Conservation (phyloP, 768 basidiomycete species). For the Panellus pusillus region DNA sequence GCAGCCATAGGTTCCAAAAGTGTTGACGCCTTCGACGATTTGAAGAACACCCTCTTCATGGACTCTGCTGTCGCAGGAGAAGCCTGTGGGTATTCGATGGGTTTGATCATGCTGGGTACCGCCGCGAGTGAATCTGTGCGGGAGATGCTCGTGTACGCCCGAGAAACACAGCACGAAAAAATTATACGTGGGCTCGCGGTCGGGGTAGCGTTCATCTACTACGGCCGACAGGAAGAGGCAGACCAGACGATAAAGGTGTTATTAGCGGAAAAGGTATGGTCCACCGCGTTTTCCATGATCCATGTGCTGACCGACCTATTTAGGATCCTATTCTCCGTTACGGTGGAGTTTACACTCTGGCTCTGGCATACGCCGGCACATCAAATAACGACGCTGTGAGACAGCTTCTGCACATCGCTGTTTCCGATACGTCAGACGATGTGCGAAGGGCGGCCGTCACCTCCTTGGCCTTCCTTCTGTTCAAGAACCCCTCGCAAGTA, state of each 20-base stretch:
- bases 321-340: constrained; percentile 97
- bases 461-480: constrained; percentile 91
- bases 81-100: constrained; percentile 96
- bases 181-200: constrained; percentile 95
- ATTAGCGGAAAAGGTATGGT: constrained; percentile 78
- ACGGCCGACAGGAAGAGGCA: constrained; percentile 91
- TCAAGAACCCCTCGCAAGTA: constrained; percentile 95
- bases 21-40: constrained; percentile 85
- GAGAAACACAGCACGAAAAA: constrained; percentile 98
- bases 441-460: constrained; percentile 97
- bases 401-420: constrained; percentile 90
- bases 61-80: constrained; percentile 97
- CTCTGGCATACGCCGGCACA: constrained; percentile 95
- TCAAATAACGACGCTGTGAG: constrained; percentile 93
- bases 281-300: neutral
- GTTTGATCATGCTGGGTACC: constrained; percentile 96
- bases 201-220: constrained; percentile 90
- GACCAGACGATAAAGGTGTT: constrained; percentile 78
- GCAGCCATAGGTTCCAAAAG: constrained; percentile 93
- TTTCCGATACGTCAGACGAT: constrained; percentile 97
- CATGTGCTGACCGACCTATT: constrained; percentile 3
- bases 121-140: constrained; percentile 75
- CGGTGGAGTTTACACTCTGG: constrained; percentile 95
- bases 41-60: constrained; percentile 85
- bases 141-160: constrained; percentile 95